Conservation (phyloP, 139 green algal species). For the Chlamydomonas eustigma region DNA sequence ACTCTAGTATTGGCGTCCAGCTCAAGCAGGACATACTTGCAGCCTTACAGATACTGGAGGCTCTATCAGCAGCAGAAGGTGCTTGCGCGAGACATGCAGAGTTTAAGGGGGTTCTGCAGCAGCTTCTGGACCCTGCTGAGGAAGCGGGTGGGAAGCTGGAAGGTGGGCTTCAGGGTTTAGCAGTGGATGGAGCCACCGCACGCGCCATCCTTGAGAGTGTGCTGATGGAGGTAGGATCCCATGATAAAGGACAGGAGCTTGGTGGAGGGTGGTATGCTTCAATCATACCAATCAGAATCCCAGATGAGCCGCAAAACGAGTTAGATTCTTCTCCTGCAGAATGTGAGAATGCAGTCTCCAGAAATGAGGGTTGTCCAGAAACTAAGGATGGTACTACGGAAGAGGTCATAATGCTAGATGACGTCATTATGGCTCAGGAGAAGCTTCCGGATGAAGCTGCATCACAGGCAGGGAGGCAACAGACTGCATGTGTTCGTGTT, state of each 20-base stretch:
- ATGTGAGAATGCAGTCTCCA: not conserved
- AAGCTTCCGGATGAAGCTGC: not conserved
- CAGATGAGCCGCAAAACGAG: not conserved
- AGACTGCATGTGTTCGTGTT: not conserved
- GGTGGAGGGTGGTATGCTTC: not conserved
- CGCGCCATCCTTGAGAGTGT: not conserved
- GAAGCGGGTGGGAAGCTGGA: not conserved
- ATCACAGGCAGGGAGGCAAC: not conserved
- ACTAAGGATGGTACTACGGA: not conserved
- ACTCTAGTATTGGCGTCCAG: no score
- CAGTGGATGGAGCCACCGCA: not conserved
- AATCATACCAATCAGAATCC: not conserved
- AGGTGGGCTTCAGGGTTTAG: no score
- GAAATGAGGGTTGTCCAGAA: no score
- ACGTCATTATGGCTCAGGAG: no score
- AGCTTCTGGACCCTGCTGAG: not conserved
- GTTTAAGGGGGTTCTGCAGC: not conserved
- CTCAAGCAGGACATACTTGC: not conserved
- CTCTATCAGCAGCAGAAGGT: not conserved
- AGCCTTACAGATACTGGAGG: not conserved
- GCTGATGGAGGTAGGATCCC: not conserved
- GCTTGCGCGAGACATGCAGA: not conserved
- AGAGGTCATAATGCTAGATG: no score
- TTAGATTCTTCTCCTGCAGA: not conserved
- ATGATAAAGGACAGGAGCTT: conserved; percentile 8